Evolutionary conservation across 176 grass and related monocot genomes (phyloP), one percentile per base, ranked within the genome.

Genomic region (Pontederia paniculata): DNA sequence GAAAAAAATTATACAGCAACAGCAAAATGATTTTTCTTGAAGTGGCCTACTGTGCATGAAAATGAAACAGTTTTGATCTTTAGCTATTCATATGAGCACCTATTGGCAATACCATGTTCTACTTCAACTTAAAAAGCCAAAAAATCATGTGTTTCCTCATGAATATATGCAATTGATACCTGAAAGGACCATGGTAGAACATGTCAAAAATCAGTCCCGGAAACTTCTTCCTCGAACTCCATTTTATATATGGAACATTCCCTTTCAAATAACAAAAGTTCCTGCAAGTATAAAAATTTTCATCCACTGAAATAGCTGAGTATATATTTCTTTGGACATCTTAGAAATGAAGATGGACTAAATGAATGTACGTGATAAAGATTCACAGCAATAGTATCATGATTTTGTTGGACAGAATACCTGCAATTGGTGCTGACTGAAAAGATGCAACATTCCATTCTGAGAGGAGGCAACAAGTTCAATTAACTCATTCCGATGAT

Each of bases 391-490:
- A 51, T 0, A 22, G 47, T 54, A 48, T 44, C 45, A 28, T 31
- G 43, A 6, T 61, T 21, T 41, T 21, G 28, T 21, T 44, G 8
- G 52, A 47, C 21, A 9, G 1, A 48, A 52, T 61, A 97, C 91
- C 91, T 97, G 76, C 60, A 97, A 71, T 54, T 97, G 91, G 55
- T 80, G 91, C 72, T 87, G 86, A 70, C 91, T 97, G 77, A 97
- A 97, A 53, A 97, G 63, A 62, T 84, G 77, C 77, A 97, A 76
- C 44, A 97, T 97, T 77, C 86, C 74, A 46, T 61, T 70, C 16
- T 89, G 73, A 0, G 71, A 73, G 7, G 91, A 97, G 76, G 82
- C 91, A 84, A 97, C 80, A 52, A 97, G 76, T 62, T 90, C 91
- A 5, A 90, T 66, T 16, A 97, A 65, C 58, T 76, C 70, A 73